Percentiles rank a stretch among this genome's conserved stretches.
phyloP scores from a whole-genome alignment of 78 protist genomes.

The Pigoraptor vietnamica region DNA sequence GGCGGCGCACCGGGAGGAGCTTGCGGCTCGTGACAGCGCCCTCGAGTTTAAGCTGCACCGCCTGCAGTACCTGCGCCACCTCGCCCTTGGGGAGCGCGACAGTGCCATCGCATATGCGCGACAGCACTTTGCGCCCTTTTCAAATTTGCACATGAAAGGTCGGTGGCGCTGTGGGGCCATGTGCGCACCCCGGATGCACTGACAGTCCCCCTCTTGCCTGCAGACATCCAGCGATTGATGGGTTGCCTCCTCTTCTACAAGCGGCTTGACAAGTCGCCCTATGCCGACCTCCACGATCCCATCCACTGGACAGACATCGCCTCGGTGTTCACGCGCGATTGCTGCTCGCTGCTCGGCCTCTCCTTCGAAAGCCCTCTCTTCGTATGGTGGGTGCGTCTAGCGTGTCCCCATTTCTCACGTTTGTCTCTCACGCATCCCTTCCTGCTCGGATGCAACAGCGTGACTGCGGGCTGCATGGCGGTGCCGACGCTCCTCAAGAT shows the following conservation, averaged over 20 bases:
- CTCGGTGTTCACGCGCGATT: slow-evolving; percentile 14
- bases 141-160: slow-evolving; percentile 15
- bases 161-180: too few relatives aligned
- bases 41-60: slow-evolving; percentile 51
- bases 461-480: slow-evolving; percentile 51
- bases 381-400: too few relatives aligned
- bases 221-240: slow-evolving; percentile 51
- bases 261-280: slow-evolving; percentile 45
- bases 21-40: slow-evolving; percentile 17
- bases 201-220: too few relatives aligned
- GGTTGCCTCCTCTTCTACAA: slow-evolving; percentile 38
- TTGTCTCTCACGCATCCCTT: too few relatives aligned
- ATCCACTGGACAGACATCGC: slow-evolving; percentile 41
- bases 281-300: slow-evolving; percentile 14
- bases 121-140: slow-evolving; percentile 12
- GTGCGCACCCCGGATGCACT: too few relatives aligned
- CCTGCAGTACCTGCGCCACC: slow-evolving; percentile 27
- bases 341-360: slow-evolving; percentile 32
- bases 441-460: too few relatives aligned
- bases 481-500: slow-evolving; percentile 54
- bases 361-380: slow-evolving; percentile 39
- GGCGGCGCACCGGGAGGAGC: neutral
- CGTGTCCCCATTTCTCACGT: too few relatives aligned
- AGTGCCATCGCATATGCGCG: slow-evolving; percentile 52
- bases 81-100: neutral